These are phyloP conservation scores for Boletellus emodensis DNA, from an alignment of 768 basidiomycete genomes.

Conservation along the genomic window DNA sequence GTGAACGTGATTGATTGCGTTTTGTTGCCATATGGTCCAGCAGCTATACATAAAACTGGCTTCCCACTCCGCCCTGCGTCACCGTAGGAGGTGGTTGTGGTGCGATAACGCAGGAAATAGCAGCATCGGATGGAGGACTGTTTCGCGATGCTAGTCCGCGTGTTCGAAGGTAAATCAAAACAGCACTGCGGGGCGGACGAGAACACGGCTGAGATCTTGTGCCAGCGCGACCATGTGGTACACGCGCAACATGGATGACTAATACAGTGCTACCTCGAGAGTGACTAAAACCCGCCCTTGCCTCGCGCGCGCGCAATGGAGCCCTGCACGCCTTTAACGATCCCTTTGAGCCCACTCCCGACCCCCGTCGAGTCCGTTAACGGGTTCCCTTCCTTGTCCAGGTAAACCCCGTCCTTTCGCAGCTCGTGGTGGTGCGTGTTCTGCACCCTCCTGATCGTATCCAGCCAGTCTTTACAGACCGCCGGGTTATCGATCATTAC, in stretches of 20 bases:
- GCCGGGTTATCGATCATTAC: slow-evolving; percentile 55
- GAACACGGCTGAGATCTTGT: too few relatives aligned
- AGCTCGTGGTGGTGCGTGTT: slow-evolving; percentile 50
- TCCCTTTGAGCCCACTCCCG: slow-evolving; percentile 35
- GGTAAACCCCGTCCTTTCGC: slow-evolving; percentile 53
- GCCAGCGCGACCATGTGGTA: too few relatives aligned
- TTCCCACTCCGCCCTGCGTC: slow-evolving; percentile 31
- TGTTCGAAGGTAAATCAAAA: too few relatives aligned
- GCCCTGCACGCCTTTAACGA: slow-evolving; percentile 41
- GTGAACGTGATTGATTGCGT: slow-evolving; percentile 18
- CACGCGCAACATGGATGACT: slow-evolving; percentile 5
- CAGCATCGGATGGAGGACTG: background rate
- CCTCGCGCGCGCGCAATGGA: slow-evolving; percentile 42
- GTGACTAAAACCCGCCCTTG: slow-evolving; percentile 35
- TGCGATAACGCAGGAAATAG: background rate
- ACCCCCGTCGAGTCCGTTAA: slow-evolving; percentile 37
- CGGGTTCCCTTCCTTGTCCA: slow-evolving; percentile 43
- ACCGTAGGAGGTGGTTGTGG: slow-evolving; percentile 1
- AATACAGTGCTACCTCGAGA: background rate
- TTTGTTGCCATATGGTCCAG: slow-evolving; percentile 26
- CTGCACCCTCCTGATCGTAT: slow-evolving; percentile 48
- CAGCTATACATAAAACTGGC: slow-evolving; percentile 32
- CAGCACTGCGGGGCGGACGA: too few relatives aligned
- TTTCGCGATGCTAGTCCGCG: background rate
- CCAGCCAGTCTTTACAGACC: slow-evolving; percentile 54